Conservation (phyloP, 2,329 filamentous ascomycete genomes). For the Pseudogymnoascus sp. region DNA sequence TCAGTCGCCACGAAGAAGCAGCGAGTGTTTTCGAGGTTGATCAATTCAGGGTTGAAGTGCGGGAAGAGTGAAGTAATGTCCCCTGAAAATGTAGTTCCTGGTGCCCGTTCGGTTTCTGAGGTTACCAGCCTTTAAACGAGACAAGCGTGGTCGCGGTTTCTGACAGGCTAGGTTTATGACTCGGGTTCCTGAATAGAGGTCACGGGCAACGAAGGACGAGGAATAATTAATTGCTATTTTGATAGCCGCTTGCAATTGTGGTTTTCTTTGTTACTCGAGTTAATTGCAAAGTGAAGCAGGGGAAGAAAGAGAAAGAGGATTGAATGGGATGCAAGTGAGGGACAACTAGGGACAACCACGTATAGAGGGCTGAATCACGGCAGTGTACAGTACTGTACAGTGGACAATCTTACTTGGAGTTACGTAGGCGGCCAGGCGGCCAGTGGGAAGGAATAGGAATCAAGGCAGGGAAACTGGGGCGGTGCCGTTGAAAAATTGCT, state of each 20-base stretch:
- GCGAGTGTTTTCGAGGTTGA: background rate
- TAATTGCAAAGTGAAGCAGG: background rate
- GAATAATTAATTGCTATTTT: background rate
- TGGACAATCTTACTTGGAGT: background rate
- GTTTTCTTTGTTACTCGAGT: background rate
- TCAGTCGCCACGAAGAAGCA: background rate
- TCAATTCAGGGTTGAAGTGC: conserved; percentile 9
- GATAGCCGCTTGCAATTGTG: background rate
- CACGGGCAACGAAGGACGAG: background rate
- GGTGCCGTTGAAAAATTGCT: conserved; percentile 5
- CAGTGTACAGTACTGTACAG: background rate
- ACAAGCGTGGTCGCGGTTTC: conserved; percentile 9
- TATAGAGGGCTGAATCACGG: background rate
- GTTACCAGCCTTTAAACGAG: conserved; percentile 13
- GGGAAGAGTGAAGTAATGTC: conserved; percentile 5
- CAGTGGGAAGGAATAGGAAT: background rate
- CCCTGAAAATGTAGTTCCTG: conserved; percentile 11
- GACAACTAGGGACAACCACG: background rate
- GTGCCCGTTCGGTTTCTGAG: conserved; percentile 11
- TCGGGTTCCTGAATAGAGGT: conserved; percentile 6
- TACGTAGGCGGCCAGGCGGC: background rate
- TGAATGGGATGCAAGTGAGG: background rate
- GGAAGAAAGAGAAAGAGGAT: background rate
- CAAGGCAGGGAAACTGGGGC: conserved; percentile 7
- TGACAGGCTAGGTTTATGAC: conserved; percentile 8